phyloP scores from a whole-genome alignment of 108 stramenopile genomes.

The Schizochytrium sp. region DNA sequence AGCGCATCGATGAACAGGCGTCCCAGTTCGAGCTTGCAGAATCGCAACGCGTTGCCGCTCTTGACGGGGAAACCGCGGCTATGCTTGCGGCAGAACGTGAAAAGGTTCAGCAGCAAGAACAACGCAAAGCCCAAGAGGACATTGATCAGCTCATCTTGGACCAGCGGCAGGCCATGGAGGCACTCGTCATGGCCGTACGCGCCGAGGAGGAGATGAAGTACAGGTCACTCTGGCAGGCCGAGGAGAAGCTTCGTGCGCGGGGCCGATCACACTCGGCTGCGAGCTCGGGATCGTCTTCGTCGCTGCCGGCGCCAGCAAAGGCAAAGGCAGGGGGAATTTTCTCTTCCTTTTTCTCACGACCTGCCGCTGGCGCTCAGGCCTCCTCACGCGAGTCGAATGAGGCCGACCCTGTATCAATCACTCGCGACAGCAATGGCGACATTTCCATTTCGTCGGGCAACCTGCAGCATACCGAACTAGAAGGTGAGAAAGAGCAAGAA shows the following conservation, averaged over 20 bases:
- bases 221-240: neutral
- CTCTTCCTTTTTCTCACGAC: neutral
- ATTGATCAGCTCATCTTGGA: neutral
- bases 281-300: neutral
- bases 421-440: no score
- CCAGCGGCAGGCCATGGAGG: conserved; percentile 18
- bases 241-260: neutral
- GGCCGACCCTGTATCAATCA: no score
- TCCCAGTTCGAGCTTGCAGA: neutral
- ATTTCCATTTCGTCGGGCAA: neutral
- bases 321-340: neutral
- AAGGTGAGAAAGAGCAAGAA: neutral
- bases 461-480: neutral
- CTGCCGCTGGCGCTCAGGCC: neutral
- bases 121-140: neutral
- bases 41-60: neutral
- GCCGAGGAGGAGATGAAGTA: conserved; percentile 1
- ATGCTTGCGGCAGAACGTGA: neutral
- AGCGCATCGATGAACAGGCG: neutral
- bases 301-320: neutral
- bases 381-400: no score
- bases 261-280: neutral
- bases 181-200: neutral
- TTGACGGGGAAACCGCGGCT: neutral
- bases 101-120: neutral